Evolutionary conservation across 2,329 filamentous ascomycete genomes (phyloP).

Genomic region (Trichoderma citrinoviride): DNA sequence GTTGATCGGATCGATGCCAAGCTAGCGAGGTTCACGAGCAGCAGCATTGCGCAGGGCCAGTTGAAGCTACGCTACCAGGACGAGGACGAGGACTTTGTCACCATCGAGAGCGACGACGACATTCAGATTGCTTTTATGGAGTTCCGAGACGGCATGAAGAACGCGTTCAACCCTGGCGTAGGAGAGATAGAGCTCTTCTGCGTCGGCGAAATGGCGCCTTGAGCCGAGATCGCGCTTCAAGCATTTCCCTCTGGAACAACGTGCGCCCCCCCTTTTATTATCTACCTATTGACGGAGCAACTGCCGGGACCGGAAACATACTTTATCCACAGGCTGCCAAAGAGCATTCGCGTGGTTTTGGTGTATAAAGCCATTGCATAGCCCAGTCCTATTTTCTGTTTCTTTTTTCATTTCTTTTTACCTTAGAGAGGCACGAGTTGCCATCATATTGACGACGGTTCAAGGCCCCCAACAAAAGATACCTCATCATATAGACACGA

Average conservation of each 20-base stretch:
- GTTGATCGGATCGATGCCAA: conserved; percentile 97
- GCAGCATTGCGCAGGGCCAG: conserved; percentile 77
- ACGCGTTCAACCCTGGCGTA: conserved; percentile 63
- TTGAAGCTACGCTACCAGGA: conserved; percentile 89
- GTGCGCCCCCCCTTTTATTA: not conserved
- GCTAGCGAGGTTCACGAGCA: conserved; percentile 78
- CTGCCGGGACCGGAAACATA: not conserved
- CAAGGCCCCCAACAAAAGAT: conserved; percentile 25
- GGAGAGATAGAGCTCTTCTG: conserved; percentile 91
- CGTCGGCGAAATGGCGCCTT: conserved; percentile 49
- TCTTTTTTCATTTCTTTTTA: not conserved
- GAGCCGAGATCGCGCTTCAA: not conserved
- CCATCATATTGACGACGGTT: conserved; percentile 21
- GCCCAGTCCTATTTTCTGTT: not conserved
- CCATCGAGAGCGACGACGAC: conserved; percentile 92
- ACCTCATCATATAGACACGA: conserved; percentile 35
- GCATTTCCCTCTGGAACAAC: conserved; percentile 16
- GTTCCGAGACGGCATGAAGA: conserved; percentile 71
- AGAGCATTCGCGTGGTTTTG: conserved; percentile 34
- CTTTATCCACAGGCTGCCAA: conserved; percentile 6
- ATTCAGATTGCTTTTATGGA: conserved; percentile 94
- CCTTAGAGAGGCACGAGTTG: conserved; percentile 24
- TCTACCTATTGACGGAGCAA: conserved; percentile 3
- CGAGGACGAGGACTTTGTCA: conserved; percentile 88
- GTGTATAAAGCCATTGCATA: conserved; percentile 31